Evolutionary conservation across 495 filamentous ascomycete species (phyloP), one percentile per base, ranked within the genome.

Genomic region (Chaetomium cochliodes): DNA sequence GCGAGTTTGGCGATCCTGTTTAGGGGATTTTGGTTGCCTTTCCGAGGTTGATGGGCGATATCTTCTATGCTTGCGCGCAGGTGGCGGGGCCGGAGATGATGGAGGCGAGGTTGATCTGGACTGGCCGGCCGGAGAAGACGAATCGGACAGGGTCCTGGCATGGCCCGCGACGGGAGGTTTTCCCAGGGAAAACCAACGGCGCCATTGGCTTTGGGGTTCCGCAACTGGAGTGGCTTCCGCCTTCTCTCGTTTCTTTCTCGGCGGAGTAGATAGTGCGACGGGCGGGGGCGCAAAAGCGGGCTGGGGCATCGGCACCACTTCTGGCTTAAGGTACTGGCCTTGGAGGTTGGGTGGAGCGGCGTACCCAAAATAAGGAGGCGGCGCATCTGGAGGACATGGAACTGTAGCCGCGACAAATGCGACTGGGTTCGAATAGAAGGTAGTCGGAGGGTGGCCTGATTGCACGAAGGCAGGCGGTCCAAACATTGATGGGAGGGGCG

Each of bases 151-250:
- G 9, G 62, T 64, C 7, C 55, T 42, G 37, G 62, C 55, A 22
- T 64, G 55, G 16, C 62, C 55, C 2, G 37, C 2, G 18, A 20
- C 13, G 7, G 62, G 55, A 22, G 16, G 20, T 37, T 0, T 7
- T 1, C 25, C 18, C 20, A 46, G 33, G 1, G 55, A 52, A 46
- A 64, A 64, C 62, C 62, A 59, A 5, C 62, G 46, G 5, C 56
- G 55, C 47, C 47, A n/a, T 12, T 16, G 42, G 26, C 30, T 8
- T 13, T 53, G 62, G 16, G 11, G 13, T 44, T 23, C 11, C 23
- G 62, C 28, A 11, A 25, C 18, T 12, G 37, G 60, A 42, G 60
- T 8, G 2, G 22, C 2, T 28, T 15, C n/a, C 3, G 12, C 5
- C 16, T 25, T 5, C 26, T 20, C 28, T 2, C 13, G n/a, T 6